phyloP scores from a whole-genome alignment of 441 rosid species.

The Hypseocharis bilobata region DNA sequence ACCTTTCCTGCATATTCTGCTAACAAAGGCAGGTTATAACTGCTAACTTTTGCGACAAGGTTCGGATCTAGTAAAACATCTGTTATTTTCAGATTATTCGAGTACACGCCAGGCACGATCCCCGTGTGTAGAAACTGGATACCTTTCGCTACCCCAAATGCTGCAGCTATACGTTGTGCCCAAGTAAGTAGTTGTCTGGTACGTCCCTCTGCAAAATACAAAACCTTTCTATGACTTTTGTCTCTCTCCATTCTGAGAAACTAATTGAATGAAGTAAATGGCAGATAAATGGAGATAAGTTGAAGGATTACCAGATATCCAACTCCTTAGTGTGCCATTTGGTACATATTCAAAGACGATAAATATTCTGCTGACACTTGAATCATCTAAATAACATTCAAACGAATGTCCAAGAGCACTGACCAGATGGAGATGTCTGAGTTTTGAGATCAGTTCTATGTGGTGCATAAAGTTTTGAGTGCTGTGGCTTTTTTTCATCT shows the following conservation, averaged over 20 bases:
- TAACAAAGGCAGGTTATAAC: conserved; percentile 73
- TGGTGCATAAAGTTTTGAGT: conserved; percentile 70
- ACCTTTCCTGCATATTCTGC: conserved; percentile 61
- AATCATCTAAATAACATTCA: conserved; percentile 82
- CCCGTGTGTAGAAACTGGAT: conserved; percentile 89
- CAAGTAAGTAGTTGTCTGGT: conserved; percentile 45
- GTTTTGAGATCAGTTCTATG: conserved; percentile 72
- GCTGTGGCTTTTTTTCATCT: conserved; percentile 60
- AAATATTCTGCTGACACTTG: conserved; percentile 84
- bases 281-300: not conserved
- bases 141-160: conserved; percentile 75
- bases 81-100: conserved; percentile 66
- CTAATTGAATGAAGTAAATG: not conserved
- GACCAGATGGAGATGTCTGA: conserved; percentile 78
- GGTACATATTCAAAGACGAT: conserved; percentile 77
- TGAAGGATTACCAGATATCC: conserved; percentile 63
- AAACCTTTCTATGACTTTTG: no score
- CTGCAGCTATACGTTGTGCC: conserved; percentile 72
- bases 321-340: conserved; percentile 70
- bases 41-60: conserved; percentile 66
- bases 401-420: conserved; percentile 88
- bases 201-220: conserved; percentile 34
- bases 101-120: conserved; percentile 69
- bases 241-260: not conserved
- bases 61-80: conserved; percentile 77